Base-by-base conservation (phyloP, 1,284 basidiomycete genomes). In the Apiotrichum gracile region DNA sequence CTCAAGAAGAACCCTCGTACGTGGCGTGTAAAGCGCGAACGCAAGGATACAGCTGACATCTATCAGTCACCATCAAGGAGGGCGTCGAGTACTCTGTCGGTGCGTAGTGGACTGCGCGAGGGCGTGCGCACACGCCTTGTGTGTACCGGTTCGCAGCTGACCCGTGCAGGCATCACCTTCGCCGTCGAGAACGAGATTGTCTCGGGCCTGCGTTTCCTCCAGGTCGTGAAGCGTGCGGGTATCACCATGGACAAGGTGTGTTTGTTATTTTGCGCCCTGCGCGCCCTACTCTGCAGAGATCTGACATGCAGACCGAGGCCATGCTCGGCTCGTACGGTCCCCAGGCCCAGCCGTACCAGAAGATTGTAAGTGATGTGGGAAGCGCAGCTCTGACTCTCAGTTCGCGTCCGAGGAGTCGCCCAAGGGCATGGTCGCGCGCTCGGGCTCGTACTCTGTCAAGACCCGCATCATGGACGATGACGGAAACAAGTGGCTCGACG, bases 41-140 rank as follows among this genome's bases (percentile, higher is more conserved):
- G n/a, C n/a, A n/a, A n/a, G n/a, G n/a, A n/a, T n/a, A n/a, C n/a
- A n/a, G n/a, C n/a, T n/a, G n/a, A n/a, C n/a, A n/a, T n/a, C n/a
- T n/a, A n/a, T 0, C 43, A 75, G 73, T 78, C 42, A 74, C 65
- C 24, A 76, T 78, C 67, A 79, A 79, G 59, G 79, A 81, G 61
- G 80, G 79, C 26, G 76, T 78, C 54, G 80, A 81, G 52, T 82
- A 81, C 67, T 77, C 75, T 37, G 79, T 82, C 51, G 78, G 78
- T 43, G 21, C 24, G 45, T 48, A n/a, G 14, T 5, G 25, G 24
- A 24, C 5, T 25, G 5, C 4, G 19, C 19, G n/a, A 9, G 19
- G 38, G 6, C 6, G 7, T 7, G 9, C 10, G n/a, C 19, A 22
- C 39, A 27, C 4, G 41, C 1, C 10, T 13, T 29, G 27, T 29